Evolutionary conservation across 1,139 yeast genomes (phyloP).

Genomic region (Kurtzmaniella quercitrusa): DNA sequence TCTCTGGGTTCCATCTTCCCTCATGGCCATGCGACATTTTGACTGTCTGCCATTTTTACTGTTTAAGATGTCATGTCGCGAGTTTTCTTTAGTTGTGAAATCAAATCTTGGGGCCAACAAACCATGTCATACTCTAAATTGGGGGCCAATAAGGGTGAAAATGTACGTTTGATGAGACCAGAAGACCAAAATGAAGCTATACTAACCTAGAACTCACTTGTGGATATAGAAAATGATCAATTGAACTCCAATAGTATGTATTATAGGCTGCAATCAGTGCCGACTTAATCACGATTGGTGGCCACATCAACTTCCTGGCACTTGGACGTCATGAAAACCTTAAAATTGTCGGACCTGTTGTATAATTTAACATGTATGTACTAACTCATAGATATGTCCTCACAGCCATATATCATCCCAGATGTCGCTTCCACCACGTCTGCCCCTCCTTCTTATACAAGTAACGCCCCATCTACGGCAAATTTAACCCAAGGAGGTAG

Average conservation of each 20-base stretch:
- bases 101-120: neutral
- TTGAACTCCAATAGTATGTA: constrained; percentile 18
- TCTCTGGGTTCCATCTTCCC: too few relatives aligned
- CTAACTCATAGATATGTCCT: constrained; percentile 3
- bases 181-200: neutral
- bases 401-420: constrained; percentile 6
- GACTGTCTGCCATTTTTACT: too few relatives aligned
- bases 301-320: too few relatives aligned
- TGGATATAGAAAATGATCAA: constrained; percentile 13
- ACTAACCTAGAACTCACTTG: constrained; percentile 9
- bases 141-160: constrained; percentile 1
- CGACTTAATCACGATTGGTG: too few relatives aligned
- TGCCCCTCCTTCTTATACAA: constrained; percentile 5
- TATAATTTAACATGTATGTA: neutral
- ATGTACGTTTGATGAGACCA: neutral
- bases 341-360: too few relatives aligned
- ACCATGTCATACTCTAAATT: constrained; percentile 6
- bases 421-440: constrained; percentile 4
- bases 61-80: neutral
- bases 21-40: neutral
- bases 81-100: neutral
- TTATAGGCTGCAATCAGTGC: too few relatives aligned
- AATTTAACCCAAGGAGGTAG: constrained; percentile 1
- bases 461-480: constrained; percentile 6
- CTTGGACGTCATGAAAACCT: too few relatives aligned